phyloP scores from a whole-genome alignment of 139 green algal species.

The Volvox africanus region DNA sequence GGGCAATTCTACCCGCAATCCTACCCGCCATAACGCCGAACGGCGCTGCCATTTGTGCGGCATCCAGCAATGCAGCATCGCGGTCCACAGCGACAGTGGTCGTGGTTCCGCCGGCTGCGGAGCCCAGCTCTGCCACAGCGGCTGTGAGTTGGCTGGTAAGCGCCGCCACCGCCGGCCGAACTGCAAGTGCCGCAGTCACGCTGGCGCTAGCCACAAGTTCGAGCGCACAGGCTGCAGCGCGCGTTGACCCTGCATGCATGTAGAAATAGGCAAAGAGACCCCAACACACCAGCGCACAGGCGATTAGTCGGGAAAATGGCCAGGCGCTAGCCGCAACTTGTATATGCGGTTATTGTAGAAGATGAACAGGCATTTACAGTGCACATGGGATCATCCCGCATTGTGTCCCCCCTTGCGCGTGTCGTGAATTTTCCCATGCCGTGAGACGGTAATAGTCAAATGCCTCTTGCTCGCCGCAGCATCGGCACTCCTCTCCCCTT shows the following conservation, averaged over 20 bases:
- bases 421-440: too few relatives aligned
- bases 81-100: not conserved
- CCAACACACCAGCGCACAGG: too few relatives aligned
- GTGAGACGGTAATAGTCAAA: too few relatives aligned
- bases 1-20: not conserved
- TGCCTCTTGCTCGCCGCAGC: too few relatives aligned
- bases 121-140: not conserved
- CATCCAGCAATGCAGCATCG: not conserved
- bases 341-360: too few relatives aligned
- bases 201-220: slow-evolving; percentile 3
- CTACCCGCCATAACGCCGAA: slow-evolving; percentile 23
- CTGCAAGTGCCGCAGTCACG: not conserved
- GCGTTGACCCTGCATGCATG: not conserved
- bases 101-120: not conserved
- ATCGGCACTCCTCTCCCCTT: too few relatives aligned
- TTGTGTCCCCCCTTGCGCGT: too few relatives aligned
- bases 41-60: slow-evolving; percentile 14
- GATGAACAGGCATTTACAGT: too few relatives aligned
- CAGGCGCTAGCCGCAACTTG: too few relatives aligned
- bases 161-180: not conserved
- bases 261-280: too few relatives aligned
- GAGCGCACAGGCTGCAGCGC: not conserved
- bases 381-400: too few relatives aligned
- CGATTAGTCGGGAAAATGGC: too few relatives aligned
- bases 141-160: not conserved